Base-by-base conservation (phyloP, 2,329 filamentous ascomycete species). In the Colletotrichum orchidophilum region DNA sequence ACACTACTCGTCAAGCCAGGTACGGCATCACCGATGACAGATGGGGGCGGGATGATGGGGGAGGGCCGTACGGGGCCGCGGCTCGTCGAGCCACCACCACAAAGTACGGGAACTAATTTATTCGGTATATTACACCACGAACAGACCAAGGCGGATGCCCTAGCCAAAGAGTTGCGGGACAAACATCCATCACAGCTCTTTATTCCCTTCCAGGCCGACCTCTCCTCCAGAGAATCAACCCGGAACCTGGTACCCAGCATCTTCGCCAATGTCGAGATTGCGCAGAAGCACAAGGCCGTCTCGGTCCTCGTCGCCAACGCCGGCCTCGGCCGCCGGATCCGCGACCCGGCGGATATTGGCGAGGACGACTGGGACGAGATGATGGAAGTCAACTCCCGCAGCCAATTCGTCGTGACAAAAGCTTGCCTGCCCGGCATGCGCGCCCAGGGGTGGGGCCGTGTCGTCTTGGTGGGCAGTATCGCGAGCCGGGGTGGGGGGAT, bases 311-410 rank as follows among this genome's bases (percentile, higher is more conserved):
- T 80, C 8, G 79, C 79, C 55, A 80, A 80, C 21, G 79, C 79
- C 3, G 80, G 80, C 0, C 12, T 80, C 0, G 80, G 79, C 1
- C 75, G 75, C n/a, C 77, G 80, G 1, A 80, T 81, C 35, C 77
- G 80, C 0, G 78, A 81, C 65, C 73, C 79, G 27, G 63, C 70
- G 3, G 75, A 81, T 24, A 81, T 81, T 29, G 67, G 66, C 39
- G 80, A 81, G 39, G 79, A 79, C 2, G 79, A 81, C 50, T 81
- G 80, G 80, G 80, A 81, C 70, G 75, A 79, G 55, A 75, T 81
- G 69, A 78, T 81, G 74, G 79, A 81, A 35, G 74, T 81, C 31
- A 80, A 81, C 66, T 57, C 77, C 1, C 74, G 79, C 15, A 80
- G 79, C 65, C 79, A 81, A 57, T 81, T 81, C 57, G 78, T 80